Evolutionary conservation across 2,329 filamentous ascomycete species (phyloP), one percentile per base, ranked within the genome.

Genomic region (Purpureocillium lavendulum): DNA sequence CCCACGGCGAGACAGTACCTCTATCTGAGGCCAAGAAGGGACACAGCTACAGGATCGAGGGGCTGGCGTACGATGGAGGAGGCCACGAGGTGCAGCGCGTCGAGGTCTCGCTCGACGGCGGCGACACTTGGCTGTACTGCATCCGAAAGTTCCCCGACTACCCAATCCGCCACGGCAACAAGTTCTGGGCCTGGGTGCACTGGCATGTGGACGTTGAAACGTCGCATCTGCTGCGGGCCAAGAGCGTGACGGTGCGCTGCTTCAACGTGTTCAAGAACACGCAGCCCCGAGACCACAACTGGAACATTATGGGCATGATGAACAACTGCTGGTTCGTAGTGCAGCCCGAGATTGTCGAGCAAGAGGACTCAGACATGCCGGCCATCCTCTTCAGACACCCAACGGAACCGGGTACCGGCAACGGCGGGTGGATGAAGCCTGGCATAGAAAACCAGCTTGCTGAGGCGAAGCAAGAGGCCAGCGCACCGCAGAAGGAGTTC

Each of bases 281-380:
- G 1, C 70, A 75, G 44, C 70, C 70, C 1, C 49, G 61, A 41
- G 52, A 60, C 15, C 58, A 60, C 4, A 55, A 51, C 4, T 74
- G 70, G 70, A 73, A 72, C 42, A 57, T 69, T 1, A 61, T 68
- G 63, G 69, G 55, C 7, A 72, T 73, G 67, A 73, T 75, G 70
- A 75, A 74, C 50, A 74, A 73, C 33, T 65, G 63, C 43, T 70
- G 65, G 64, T 73, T 73, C 44, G 43, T 52, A 2, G 63, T 74
- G 12, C 63, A 61, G 34, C 51, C 62, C 0, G 60, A 66, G 29
- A 59, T 66, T 4, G 40, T 53, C 1, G 51, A 59, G n/a, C 51
- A 55, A 13, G 48, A 62, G 2, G 52, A 56, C 5, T 42, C 42
- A 9, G 52, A 57, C 1, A 48, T 50, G 5, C 46, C 60, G 2